Evolutionary conservation across 1,284 basidiomycete species (phyloP), one percentile per base, ranked within the genome.

Genomic region (Ceratobasidium theobromae): DNA sequence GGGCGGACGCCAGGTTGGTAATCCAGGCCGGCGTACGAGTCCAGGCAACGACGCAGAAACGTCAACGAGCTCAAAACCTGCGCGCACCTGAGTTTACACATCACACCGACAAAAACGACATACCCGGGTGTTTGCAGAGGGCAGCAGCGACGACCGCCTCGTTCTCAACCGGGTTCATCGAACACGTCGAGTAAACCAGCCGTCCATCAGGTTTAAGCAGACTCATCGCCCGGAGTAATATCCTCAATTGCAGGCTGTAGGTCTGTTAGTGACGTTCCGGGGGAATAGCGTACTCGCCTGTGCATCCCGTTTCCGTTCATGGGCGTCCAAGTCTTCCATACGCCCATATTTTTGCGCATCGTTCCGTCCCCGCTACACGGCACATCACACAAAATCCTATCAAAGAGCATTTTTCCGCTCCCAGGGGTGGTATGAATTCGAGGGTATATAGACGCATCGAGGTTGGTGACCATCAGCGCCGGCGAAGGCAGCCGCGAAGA

Each of bases 351-450:
- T 81, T 99, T 99, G 69, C 97, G 80, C 69, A 98, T 77, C 0
- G 97, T 99, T 0, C 95, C 97, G 76, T 99, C 97, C 8, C 97
- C 97, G 71, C 91, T 94, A 77, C 97, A 98, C 3, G 97, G 97
- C 1, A 99, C 97, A 75, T 99, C 97, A 67, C 94, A 96, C 30
- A 99, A 78, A 66, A 99, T 96, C 32, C 96, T 81, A 76, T 99
- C 96, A 73, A 96, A 99, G 66, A 88, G 77, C 67, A 99, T 80
- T 45, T 73, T 79, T 74, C 74, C 57, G 67, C 58, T 70, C 58
- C 67, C 65, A 9, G 62, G 28, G 23, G 57, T 73, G 41, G 67
- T 71, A 30, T 57, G 46, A 35, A 40, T 64, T 70, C 70, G 78
- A 1, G 94, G 95, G 74, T 91, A 95, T 69, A 88, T 89, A 27